Conservation (phyloP, 371 early-diverging fungal species). For the Zychaea mexicana region DNA sequence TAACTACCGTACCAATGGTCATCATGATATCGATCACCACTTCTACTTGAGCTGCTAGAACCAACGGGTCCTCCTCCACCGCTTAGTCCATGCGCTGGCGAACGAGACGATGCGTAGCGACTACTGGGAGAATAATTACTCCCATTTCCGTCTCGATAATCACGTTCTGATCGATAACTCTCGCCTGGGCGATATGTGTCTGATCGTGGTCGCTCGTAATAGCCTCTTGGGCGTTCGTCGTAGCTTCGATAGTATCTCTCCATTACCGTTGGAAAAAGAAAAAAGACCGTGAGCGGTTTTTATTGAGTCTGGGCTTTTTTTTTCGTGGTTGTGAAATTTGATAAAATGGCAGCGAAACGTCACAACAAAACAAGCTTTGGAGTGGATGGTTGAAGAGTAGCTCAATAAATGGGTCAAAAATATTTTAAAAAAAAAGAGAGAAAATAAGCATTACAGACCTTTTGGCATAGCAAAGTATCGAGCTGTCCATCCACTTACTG, state of each 20-base stretch:
- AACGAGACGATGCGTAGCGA: conserved; percentile 10
- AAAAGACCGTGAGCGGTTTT: too few relatives aligned
- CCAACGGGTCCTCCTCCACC: conserved; percentile 2
- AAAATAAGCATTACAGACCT: too few relatives aligned
- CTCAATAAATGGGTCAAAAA: too few relatives aligned
- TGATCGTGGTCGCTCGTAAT: conserved; percentile 44
- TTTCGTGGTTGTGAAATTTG: too few relatives aligned
- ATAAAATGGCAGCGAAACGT: too few relatives aligned
- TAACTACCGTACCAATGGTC: conserved; percentile 17
- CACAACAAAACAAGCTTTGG: too few relatives aligned
- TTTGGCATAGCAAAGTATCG: too few relatives aligned
- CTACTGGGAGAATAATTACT: conserved; percentile 16
- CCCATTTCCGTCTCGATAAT: conserved; percentile 37
- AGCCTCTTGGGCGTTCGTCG: conserved; percentile 47
- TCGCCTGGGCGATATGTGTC: conserved; percentile 51
- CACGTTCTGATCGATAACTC: conserved; percentile 42
- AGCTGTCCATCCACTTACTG: too few relatives aligned
- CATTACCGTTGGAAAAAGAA: neutral
- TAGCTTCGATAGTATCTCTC: conserved; percentile 44
- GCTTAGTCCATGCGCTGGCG: conserved; percentile 3
- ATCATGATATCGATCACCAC: conserved; percentile 8
- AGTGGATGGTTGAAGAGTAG: too few relatives aligned
- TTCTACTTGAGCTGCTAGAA: neutral
- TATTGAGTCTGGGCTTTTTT: too few relatives aligned
- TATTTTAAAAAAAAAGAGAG: too few relatives aligned